Evolutionary conservation across 306 rosid species (phyloP).

Genomic region (Cucumis hystrix): DNA sequence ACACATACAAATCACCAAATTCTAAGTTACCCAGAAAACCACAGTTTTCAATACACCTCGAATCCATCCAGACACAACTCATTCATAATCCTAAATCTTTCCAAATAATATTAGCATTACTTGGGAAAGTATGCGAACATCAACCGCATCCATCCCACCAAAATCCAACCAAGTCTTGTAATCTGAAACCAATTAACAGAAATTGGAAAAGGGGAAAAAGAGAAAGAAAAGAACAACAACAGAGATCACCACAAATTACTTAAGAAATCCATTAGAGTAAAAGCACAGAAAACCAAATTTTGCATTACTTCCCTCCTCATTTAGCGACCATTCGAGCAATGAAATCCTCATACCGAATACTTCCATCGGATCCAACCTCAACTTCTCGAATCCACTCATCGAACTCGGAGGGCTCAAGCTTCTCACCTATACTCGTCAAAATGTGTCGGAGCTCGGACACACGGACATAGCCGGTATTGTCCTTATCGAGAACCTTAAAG

Average conservation of each 20-base stretch:
- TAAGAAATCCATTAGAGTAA: conserved; percentile 1
- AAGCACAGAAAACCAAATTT: conserved; percentile 11
- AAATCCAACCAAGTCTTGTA: conserved; percentile 16
- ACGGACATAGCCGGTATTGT: conserved; percentile 59
- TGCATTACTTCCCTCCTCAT: conserved; percentile 26
- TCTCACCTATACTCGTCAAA: conserved; percentile 91
- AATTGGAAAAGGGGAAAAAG: background rate
- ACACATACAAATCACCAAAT: background rate
- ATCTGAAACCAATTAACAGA: conserved; percentile 4
- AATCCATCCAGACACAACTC: conserved; percentile 1
- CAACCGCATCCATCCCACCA: conserved; percentile 13
- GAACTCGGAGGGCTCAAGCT: conserved; percentile 85
- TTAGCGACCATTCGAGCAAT: conserved; percentile 95
- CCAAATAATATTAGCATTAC: conserved; percentile 14
- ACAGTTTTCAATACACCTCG: conserved; percentile 2
- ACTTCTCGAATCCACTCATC: conserved; percentile 99
- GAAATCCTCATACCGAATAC: conserved; percentile 95
- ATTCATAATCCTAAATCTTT: conserved; percentile 4
- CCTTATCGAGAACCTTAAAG: conserved; percentile 92
- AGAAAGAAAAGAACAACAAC: background rate
- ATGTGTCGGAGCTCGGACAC: conserved; percentile 91
- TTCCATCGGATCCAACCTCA: conserved; percentile 77
- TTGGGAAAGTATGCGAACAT: conserved; percentile 13
- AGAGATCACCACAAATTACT: conserved; percentile 16
- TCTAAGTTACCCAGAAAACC: conserved; percentile 8